Evolutionary conservation across 1,139 yeast species (phyloP).

Genomic region (Debaryomyces udenii): DNA sequence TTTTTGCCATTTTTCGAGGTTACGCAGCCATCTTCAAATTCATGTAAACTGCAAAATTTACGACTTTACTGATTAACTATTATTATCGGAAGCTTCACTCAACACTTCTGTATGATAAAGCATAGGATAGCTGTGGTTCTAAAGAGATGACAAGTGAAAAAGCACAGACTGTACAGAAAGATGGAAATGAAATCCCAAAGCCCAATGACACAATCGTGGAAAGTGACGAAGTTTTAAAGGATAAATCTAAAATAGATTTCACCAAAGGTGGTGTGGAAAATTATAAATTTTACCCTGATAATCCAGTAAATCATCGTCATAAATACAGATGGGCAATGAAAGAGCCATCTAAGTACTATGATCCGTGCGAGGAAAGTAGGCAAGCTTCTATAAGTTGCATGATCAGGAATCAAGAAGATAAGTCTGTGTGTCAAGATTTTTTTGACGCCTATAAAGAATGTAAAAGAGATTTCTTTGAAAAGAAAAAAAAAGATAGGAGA

Average conservation of each 20-base stretch:
- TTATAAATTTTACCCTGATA: constrained; percentile 81
- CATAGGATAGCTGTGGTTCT: no score
- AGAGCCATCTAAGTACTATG: constrained; percentile 82
- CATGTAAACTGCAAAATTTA: not conserved
- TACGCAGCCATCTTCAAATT: constrained; percentile 2
- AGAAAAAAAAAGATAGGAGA: constrained; percentile 39
- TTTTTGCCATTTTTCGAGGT: constrained; percentile 6
- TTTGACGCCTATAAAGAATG: constrained; percentile 94
- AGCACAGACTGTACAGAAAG: not conserved
- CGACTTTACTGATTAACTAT: not conserved
- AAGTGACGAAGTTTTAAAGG: constrained; percentile 38
- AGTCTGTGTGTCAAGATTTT: constrained; percentile 77
- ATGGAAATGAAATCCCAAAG: not conserved
- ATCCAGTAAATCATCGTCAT: constrained; percentile 65
- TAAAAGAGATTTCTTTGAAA: constrained; percentile 72
- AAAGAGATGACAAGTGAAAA: not conserved
- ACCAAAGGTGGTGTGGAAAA: constrained; percentile 56
- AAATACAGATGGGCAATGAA: constrained; percentile 65
- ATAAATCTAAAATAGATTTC: constrained; percentile 57
- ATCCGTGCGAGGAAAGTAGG: constrained; percentile 90
- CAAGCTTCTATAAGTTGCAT: constrained; percentile 85
- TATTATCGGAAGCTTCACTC: no score
- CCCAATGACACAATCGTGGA: not conserved
- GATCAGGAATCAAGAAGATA: constrained; percentile 72
- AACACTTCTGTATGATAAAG: no score